Evolutionary conservation across 2,329 filamentous ascomycete genomes (phyloP).

Genomic region (Cercospora canescens): DNA sequence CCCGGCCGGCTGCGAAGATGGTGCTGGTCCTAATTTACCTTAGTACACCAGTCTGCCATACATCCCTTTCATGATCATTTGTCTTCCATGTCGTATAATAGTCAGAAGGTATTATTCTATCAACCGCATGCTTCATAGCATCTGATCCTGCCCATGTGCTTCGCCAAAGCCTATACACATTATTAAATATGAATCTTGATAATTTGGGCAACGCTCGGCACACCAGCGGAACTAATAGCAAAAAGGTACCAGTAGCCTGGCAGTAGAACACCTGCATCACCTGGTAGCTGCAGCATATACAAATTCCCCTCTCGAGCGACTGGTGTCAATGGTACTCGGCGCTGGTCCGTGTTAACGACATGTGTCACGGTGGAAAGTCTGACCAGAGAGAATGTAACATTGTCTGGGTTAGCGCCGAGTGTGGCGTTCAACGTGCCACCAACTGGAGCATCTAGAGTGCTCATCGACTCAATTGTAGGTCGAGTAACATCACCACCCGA

Average conservation of each 20-base stretch:
- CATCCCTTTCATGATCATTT: neutral
- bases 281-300: constrained; percentile 47
- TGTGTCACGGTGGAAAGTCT: constrained; percentile 55
- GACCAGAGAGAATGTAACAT: constrained; percentile 44
- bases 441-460: constrained; percentile 30
- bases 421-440: constrained; percentile 36
- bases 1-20: neutral
- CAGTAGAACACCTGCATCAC: constrained; percentile 51
- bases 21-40: neutral
- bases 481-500: constrained; percentile 40
- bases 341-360: constrained; percentile 60
- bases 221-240: constrained; percentile 44
- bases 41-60: neutral
- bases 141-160: neutral
- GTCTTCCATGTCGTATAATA: neutral
- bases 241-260: constrained; percentile 60
- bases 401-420: constrained; percentile 9
- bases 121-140: neutral
- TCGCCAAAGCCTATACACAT: neutral
- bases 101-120: too few relatives aligned
- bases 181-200: constrained; percentile 31
- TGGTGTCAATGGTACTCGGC: constrained; percentile 49
- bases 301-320: constrained; percentile 26
- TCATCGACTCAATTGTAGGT: neutral
- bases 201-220: constrained; percentile 50